Percentiles rank a stretch among this genome's conserved stretches.
Evolutionary conservation across 495 filamentous ascomycete species (phyloP).

Genomic region (Rhypophila decipiens): DNA sequence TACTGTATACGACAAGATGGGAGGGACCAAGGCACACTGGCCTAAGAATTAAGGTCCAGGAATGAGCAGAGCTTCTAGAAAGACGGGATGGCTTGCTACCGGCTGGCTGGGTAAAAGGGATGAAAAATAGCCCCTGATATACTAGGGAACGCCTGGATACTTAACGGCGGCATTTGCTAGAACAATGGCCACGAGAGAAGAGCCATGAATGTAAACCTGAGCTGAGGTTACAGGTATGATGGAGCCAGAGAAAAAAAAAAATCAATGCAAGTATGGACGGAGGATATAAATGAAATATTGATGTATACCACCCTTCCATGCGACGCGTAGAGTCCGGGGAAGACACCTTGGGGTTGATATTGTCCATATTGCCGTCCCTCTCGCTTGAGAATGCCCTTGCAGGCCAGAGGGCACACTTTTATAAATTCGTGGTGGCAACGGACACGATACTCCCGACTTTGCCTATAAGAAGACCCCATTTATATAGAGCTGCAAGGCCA

Average conservation of each 20-base stretch:
- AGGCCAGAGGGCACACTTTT: slow-evolving; percentile 2
- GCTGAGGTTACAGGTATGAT: slow-evolving; percentile 17
- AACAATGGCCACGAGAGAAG: too few species aligned
- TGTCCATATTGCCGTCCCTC: slow-evolving; percentile 15
- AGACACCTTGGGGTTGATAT: slow-evolving; percentile 3
- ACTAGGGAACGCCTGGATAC: slow-evolving; percentile 15
- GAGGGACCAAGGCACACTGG: too few species aligned
- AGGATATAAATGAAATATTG: slow-evolving; percentile 20
- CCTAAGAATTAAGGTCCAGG: too few species aligned
- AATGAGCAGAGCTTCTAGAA: neutral
- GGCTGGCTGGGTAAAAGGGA: slow-evolving; percentile 7
- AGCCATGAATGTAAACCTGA: too few species aligned
- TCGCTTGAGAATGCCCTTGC: slow-evolving; percentile 3
- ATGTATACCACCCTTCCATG: slow-evolving; percentile 16
- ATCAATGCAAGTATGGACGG: slow-evolving; percentile 11
- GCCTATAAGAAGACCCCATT: neutral
- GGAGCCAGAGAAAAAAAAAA: slow-evolving; percentile 1
- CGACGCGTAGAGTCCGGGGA: slow-evolving; percentile 5
- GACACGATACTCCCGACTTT: neutral
- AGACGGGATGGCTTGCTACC: neutral
- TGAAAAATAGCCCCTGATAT: slow-evolving; percentile 8
- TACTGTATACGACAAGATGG: slow-evolving; percentile 4
- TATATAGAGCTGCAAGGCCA: neutral
- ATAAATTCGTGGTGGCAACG: neutral
- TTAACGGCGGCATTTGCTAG: slow-evolving; percentile 7